These are phyloP conservation scores for Euptelea pleiosperma DNA, from an alignment of 164 flowering plant species.

Conservation along the genomic window DNA sequence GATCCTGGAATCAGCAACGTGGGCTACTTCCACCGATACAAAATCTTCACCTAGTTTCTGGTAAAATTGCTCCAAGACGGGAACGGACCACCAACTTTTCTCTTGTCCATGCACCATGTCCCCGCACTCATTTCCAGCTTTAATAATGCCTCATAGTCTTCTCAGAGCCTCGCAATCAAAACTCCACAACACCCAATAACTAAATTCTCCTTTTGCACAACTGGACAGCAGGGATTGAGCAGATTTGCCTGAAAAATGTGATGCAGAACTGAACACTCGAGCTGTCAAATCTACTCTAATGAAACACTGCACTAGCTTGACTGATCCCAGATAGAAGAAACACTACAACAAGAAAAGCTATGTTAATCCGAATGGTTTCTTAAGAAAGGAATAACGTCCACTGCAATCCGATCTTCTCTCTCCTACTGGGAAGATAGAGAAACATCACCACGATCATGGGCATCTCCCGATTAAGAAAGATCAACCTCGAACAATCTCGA, in stretches of 20 bases:
- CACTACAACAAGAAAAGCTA: conserved; percentile 12
- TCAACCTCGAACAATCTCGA: conserved; percentile 10
- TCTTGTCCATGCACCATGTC: conserved; percentile 87
- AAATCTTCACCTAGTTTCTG: conserved; percentile 33
- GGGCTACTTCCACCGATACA: conserved; percentile 23
- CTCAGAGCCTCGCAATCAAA: conserved; percentile 9
- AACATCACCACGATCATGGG: conserved; percentile 26
- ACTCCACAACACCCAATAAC: conserved; percentile 13
- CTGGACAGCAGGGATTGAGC: not conserved
- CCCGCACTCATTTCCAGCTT: conserved; percentile 67
- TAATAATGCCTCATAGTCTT: conserved; percentile 34
- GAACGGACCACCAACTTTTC: conserved; percentile 53
- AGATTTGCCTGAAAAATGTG: conserved; percentile 1
- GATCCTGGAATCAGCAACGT: conserved; percentile 21
- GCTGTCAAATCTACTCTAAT: conserved; percentile 7
- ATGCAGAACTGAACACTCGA: conserved; percentile 2
- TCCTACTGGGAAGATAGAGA: conserved; percentile 22
- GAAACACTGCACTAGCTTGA: conserved; percentile 13
- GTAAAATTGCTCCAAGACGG: conserved; percentile 39
- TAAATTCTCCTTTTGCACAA: not conserved
- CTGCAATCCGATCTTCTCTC: conserved; percentile 23
- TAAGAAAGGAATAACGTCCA: conserved; percentile 23
- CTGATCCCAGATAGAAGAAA: conserved; percentile 3
- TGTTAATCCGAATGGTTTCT: conserved; percentile 36
- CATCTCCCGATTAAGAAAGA: conserved; percentile 24